Evolutionary conservation across 306 rosid species (phyloP), one percentile per base, ranked within the genome.

Genomic region (Cucurbita ficifolia): DNA sequence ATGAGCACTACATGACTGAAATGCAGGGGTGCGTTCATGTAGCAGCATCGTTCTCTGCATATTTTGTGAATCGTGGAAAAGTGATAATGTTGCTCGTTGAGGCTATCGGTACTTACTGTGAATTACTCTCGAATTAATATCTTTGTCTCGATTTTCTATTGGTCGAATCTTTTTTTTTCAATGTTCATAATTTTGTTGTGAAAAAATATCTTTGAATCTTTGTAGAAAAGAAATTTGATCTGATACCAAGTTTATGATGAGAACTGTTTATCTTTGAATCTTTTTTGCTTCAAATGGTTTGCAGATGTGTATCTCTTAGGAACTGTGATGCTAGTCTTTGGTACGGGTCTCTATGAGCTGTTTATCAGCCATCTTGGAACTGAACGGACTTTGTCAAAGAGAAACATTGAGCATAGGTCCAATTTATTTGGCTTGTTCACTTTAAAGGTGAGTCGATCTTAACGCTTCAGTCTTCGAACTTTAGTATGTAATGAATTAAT

Each of bases 241-340:
- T 13, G 6, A 21, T 65, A 11, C 18, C 18, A 65, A 2, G 38
- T 11, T 39, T 38, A 63, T 8, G 38, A 6, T 65, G 72, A 19
- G 49, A 39, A 63, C 17, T 39, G 7, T 29, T 29, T 29, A 29
- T 29, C 33, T 29, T 29, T 29, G 33, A 2, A 73, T 35, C 17
- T 38, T 19, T 73, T 36, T 73, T 67, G 3, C 77, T 61, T 61
- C 52, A 42, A 80, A 80, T 74, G 80, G 52, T 78, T 67, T 83
- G 45, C 46, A 94, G 99, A 94, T 89, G 87, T 91, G 17, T 94
- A 87, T 85, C 99, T 91, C 54, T 77, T 94, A 74, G 99, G 99
- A 82, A 94, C 99, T 6, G 99, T 94, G 80, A 94, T 94, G 99
- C 83, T 94, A 70, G 99, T 94, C 21, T 94, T 91, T 55, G 97